phyloP scores from a whole-genome alignment of 495 filamentous ascomycete genomes.

The Penicillium argentinense region DNA sequence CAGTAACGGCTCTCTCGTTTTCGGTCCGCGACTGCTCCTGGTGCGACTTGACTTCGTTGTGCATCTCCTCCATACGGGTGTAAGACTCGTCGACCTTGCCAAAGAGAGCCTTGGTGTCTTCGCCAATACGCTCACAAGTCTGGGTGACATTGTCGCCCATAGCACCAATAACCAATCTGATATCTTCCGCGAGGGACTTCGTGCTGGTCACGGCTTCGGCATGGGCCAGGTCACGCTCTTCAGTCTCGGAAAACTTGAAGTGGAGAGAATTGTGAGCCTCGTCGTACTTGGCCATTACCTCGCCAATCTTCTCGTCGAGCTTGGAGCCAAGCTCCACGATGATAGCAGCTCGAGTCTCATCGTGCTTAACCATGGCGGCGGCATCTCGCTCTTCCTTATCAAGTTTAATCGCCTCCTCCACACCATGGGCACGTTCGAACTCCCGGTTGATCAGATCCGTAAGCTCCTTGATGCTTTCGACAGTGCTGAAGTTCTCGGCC shows the following conservation, averaged over 20 bases:
- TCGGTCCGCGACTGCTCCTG: conserved; percentile 77
- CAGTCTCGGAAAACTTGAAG: conserved; percentile 65
- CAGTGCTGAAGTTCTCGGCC: conserved; percentile 56
- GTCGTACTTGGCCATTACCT: conserved; percentile 79
- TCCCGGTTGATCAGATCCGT: conserved; percentile 76
- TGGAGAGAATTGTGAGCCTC: conserved; percentile 71
- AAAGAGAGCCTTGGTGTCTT: conserved; percentile 81
- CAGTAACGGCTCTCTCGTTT: conserved; percentile 64
- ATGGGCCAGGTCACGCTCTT: conserved; percentile 63
- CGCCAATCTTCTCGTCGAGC: conserved; percentile 75
- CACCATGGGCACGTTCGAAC: conserved; percentile 73
- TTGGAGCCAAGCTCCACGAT: conserved; percentile 60
- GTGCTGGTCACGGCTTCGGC: conserved; percentile 68
- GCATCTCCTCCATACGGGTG: conserved; percentile 73
- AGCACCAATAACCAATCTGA: conserved; percentile 77
- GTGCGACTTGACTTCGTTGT: conserved; percentile 68
- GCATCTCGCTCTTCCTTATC: conserved; percentile 78
- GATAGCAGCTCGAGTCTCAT: conserved; percentile 57
- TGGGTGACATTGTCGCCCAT: conserved; percentile 83
- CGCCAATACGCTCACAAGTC: conserved; percentile 76
- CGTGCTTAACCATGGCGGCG: conserved; percentile 65
- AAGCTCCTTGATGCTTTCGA: conserved; percentile 72
- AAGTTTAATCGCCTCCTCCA: conserved; percentile 65
- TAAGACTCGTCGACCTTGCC: conserved; percentile 73
- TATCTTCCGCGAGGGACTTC: conserved; percentile 79